A percentile compares a stretch with the other conserved stretches of the same genome.
Conservation (phyloP, 371 early-diverging fungal species). For the Zancudomyces culisetae region DNA sequence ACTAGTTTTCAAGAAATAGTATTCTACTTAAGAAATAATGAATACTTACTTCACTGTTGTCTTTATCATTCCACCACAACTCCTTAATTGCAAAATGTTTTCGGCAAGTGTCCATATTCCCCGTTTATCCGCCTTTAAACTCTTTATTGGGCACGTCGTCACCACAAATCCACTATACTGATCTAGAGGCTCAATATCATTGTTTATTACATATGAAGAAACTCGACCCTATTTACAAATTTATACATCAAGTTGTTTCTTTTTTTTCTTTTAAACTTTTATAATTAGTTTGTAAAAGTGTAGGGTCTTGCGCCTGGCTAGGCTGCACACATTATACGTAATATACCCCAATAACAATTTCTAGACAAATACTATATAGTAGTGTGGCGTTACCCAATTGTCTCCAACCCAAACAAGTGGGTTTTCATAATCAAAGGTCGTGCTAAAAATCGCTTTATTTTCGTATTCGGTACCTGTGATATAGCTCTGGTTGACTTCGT, state of each 20-base stretch:
- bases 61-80: background rate
- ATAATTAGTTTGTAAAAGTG: too few relatives aligned
- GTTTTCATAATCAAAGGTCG: background rate
- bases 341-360: too few relatives aligned
- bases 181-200: background rate
- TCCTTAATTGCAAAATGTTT: background rate
- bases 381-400: background rate
- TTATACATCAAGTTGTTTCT: background rate
- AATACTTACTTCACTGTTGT: background rate
- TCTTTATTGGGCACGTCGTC: background rate
- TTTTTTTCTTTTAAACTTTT: too few relatives aligned
- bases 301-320: too few relatives aligned
- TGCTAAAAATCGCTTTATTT: background rate
- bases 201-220: background rate
- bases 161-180: background rate
- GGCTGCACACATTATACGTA: too few relatives aligned
- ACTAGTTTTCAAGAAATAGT: too few relatives aligned
- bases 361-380: too few relatives aligned
- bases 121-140: background rate
- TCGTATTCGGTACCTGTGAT: background rate
- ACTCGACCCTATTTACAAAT: background rate
- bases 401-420: conserved; percentile 3
- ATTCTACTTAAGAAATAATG: too few relatives aligned
- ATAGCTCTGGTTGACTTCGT: background rate
- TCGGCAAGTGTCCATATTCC: conserved; percentile 1